Evolutionary conservation across 129 eudicot species (phyloP).

Genomic region (Rutidosis leptorrhynchoides): DNA sequence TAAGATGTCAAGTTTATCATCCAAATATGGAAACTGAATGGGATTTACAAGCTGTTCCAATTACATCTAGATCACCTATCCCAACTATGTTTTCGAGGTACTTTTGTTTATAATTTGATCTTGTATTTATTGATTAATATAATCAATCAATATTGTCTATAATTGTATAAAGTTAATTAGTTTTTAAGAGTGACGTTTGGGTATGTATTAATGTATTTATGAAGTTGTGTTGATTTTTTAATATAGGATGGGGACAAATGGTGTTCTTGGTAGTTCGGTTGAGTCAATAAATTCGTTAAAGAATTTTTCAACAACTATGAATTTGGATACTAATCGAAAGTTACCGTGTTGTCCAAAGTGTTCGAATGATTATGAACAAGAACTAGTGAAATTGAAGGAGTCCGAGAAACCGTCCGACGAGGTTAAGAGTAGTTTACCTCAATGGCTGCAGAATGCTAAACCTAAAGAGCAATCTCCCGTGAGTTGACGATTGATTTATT

Average conservation of each 20-base stretch:
- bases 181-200: too few relatives aligned
- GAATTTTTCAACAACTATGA: conserved; percentile 36
- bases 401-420: conserved; percentile 50
- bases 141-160: not conserved
- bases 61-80: conserved; percentile 69
- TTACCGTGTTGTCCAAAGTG: conserved; percentile 60
- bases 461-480: conserved; percentile 46
- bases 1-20: conserved; percentile 93
- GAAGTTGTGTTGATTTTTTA: conserved; percentile 1
- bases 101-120: not conserved
- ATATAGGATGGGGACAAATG: conserved; percentile 55
- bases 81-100: conserved; percentile 77
- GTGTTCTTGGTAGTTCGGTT: conserved; percentile 51
- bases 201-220: too few relatives aligned
- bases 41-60: conserved; percentile 94
- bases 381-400: conserved; percentile 49
- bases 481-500: not conserved
- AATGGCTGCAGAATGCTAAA: conserved; percentile 84
- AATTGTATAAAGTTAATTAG: too few relatives aligned
- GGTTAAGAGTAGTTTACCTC: conserved; percentile 56
- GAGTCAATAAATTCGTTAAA: conserved; percentile 52
- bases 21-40: conserved; percentile 85
- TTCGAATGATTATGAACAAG: conserved; percentile 59
- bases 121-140: not conserved
- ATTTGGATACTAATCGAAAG: conserved; percentile 41